These are phyloP conservation scores for Serendipita sp. DNA, from an alignment of 768 basidiomycete genomes.

Conservation along the genomic window DNA sequence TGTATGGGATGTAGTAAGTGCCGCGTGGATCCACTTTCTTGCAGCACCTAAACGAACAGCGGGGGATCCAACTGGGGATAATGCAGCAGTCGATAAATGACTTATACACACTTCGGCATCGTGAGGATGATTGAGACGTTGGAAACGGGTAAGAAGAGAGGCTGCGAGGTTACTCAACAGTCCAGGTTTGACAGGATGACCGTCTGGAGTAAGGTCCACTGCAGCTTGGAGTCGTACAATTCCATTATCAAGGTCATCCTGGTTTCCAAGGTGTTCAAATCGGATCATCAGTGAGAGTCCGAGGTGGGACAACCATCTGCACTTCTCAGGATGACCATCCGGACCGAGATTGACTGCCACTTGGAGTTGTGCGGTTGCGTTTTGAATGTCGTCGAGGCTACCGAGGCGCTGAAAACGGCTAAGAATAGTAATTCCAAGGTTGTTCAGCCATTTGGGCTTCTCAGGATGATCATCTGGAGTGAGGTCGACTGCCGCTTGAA, in stretches of 20 bases:
- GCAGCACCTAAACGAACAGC: background rate
- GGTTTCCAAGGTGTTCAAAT: no score
- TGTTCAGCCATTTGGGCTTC: constrained; percentile 6
- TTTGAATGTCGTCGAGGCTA: background rate
- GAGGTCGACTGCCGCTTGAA: constrained; percentile 6
- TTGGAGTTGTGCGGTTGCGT: background rate
- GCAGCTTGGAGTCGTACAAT: no score
- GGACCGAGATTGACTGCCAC: background rate
- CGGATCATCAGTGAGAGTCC: constrained; percentile 7
- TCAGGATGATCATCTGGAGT: constrained; percentile 10
- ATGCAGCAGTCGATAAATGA: background rate
- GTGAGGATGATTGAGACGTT: background rate
- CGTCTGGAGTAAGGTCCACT: no score
- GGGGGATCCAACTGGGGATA: background rate
- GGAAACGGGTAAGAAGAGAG: constrained; percentile 4
- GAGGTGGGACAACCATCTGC: background rate
- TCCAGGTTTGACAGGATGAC: no score
- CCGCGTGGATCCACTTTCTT: background rate
- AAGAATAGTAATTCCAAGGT: constrained; percentile 10
- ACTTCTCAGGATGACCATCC: background rate
- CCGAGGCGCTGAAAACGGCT: constrained; percentile 6
- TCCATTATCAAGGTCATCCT: no score
- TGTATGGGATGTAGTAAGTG: background rate
- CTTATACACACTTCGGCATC: background rate
- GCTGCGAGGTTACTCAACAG: no score